These are phyloP conservation scores for Pinus tabuliformis DNA, from an alignment of 75 land plant species.

Conservation along the genomic window DNA sequence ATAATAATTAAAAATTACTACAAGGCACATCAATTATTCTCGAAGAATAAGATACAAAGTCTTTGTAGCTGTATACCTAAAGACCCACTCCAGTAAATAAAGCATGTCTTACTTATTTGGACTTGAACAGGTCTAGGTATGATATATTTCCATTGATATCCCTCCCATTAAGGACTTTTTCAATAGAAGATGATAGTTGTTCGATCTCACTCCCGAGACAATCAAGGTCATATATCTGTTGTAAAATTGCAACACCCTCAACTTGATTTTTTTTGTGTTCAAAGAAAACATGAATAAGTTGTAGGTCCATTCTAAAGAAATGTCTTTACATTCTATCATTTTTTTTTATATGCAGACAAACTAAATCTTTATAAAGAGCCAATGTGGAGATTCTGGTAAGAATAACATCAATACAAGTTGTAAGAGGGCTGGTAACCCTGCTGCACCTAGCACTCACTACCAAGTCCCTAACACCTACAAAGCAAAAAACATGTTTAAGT, in stretches of 20 bases:
- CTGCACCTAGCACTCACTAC: conserved; percentile 87
- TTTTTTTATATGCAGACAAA: neutral
- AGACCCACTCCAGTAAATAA: conserved; percentile 89
- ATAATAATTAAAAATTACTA: neutral
- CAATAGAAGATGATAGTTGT: conserved; percentile 48
- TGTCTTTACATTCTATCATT: neutral
- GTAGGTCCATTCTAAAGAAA: neutral
- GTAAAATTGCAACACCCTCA: conserved; percentile 60
- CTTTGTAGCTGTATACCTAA: conserved; percentile 57
- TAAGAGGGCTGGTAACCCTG: conserved; percentile 67
- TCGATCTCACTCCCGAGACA: conserved; percentile 70
- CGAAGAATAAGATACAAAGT: neutral
- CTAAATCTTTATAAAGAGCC: conserved; percentile 73
- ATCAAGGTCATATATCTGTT: conserved; percentile 67
- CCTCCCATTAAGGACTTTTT: conserved; percentile 32
- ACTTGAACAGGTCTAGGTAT: conserved; percentile 52
- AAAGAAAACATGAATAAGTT: neutral
- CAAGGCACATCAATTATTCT: neutral
- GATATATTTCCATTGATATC: conserved; percentile 18
- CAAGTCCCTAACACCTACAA: conserved; percentile 79
- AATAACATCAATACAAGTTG: conserved; percentile 65
- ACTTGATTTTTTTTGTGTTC: conserved; percentile 53
- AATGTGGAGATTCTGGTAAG: conserved; percentile 84
- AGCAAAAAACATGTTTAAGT: neutral
- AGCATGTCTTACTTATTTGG: conserved; percentile 79